These are phyloP conservation scores for Pythium vanterpoolii DNA, from an alignment of 352 stramenopile species.

Conservation along the genomic window DNA sequence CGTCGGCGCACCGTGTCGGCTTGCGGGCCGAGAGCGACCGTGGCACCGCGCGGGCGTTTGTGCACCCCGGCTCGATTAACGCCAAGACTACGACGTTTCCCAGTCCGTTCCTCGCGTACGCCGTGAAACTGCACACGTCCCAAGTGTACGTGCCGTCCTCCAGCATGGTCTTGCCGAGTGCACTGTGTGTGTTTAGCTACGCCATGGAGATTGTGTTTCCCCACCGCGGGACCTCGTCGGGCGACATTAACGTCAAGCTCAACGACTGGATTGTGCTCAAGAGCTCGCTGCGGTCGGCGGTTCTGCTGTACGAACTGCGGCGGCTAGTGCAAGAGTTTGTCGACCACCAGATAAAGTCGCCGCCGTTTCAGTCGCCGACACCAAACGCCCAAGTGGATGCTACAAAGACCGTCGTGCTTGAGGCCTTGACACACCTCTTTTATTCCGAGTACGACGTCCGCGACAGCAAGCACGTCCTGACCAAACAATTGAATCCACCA, in stretches of 20 bases:
- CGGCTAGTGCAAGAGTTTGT: constrained; percentile 28
- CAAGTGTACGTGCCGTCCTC: constrained; percentile 74
- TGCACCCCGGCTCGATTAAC: constrained; percentile 78
- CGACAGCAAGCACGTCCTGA: constrained; percentile 47
- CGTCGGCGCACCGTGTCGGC: constrained; percentile 12
- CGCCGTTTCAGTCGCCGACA: constrained; percentile 1
- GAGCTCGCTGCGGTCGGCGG: constrained; percentile 48
- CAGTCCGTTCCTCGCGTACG: constrained; percentile 71
- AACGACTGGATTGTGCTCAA: constrained; percentile 74
- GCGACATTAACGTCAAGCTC: constrained; percentile 49
- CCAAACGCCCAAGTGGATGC: background rate
- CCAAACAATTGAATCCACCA: constrained; percentile 26
- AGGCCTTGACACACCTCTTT: constrained; percentile 37
- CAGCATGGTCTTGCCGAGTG: constrained; percentile 55
- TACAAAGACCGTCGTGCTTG: constrained; percentile 18
- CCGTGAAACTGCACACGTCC: constrained; percentile 82
- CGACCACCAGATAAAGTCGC: constrained; percentile 33
- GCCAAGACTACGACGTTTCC: constrained; percentile 50
- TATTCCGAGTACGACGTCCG: constrained; percentile 43
- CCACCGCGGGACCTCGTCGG: constrained; percentile 25
- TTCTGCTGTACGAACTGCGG: constrained; percentile 52
- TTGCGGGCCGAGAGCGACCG: constrained; percentile 32
- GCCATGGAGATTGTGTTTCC: constrained; percentile 51
- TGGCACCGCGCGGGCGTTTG: constrained; percentile 41
- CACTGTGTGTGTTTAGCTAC: constrained; percentile 71